Evolutionary conservation across 2,329 filamentous ascomycete species (phyloP).

Genomic region (Colletotrichum trifolii): DNA sequence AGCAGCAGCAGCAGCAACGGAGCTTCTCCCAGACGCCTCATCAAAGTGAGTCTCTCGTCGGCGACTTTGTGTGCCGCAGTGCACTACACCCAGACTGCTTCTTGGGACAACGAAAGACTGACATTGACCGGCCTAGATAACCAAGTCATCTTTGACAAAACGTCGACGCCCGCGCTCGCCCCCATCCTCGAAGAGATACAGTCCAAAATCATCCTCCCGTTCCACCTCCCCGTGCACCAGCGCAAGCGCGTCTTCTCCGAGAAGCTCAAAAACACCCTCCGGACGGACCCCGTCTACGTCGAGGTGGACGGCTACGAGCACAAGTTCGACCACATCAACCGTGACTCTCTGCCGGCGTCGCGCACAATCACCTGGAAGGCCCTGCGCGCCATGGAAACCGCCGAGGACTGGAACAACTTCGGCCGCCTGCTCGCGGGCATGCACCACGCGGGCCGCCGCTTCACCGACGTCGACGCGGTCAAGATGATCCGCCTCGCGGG

Average conservation of each 20-base stretch:
- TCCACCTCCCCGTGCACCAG: slow-evolving; percentile 65
- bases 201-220: slow-evolving; percentile 70
- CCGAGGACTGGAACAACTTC: slow-evolving; percentile 64
- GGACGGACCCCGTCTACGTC: slow-evolving; percentile 66
- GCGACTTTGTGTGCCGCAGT: too few relatives aligned
- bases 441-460: slow-evolving; percentile 52
- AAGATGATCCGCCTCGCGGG: slow-evolving; percentile 57
- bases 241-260: slow-evolving; percentile 62
- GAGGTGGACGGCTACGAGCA: slow-evolving; percentile 68
- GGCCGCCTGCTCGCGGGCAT: slow-evolving; percentile 63
- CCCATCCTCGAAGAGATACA: slow-evolving; percentile 63
- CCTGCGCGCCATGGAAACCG: slow-evolving; percentile 58
- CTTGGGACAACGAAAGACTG: too few relatives aligned
- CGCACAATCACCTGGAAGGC: slow-evolving; percentile 50
- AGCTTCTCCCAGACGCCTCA: slow-evolving; percentile 35
- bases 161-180: slow-evolving; percentile 66
- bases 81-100: too few relatives aligned
- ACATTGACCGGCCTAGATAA: slow-evolving; percentile 11
- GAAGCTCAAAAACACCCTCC: slow-evolving; percentile 59
- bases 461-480: slow-evolving; percentile 48
- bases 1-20: slow-evolving; percentile 19
- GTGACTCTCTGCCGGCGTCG: slow-evolving; percentile 54
- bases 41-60: slow-evolving; percentile 18
- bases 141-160: slow-evolving; percentile 60
- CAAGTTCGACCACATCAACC: slow-evolving; percentile 61